Percentiles rank a stretch among this genome's conserved stretches.
phyloP scores from a whole-genome alignment of 2,329 filamentous ascomycete genomes.

The Aspergillus bombycis region DNA sequence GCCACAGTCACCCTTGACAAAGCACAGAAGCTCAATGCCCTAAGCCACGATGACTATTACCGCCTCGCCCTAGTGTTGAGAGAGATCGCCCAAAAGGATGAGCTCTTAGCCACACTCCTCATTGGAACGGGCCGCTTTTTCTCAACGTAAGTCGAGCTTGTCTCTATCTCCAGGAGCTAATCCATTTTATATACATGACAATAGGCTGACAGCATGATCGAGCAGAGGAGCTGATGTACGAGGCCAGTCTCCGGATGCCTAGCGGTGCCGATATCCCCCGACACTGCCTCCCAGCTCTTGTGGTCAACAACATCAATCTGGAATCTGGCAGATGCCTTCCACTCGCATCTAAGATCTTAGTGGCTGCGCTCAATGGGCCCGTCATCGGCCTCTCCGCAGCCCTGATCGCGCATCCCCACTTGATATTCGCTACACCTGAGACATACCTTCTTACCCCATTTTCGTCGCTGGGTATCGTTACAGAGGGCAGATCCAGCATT shows the following conservation, averaged over 20 bases:
- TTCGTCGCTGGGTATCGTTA: conserved; percentile 75
- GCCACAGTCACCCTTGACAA: neutral
- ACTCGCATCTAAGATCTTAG: conserved; percentile 81
- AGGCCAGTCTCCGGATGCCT: no score
- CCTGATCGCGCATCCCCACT: conserved; percentile 75
- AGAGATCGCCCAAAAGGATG: neutral
- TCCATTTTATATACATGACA: no score
- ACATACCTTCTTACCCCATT: conserved; percentile 81
- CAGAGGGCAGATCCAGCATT: conserved; percentile 73
- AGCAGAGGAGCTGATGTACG: no score
- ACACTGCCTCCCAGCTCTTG: neutral
- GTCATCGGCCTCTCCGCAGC: conserved; percentile 78
- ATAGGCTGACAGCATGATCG: no score
- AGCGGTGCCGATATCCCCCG: neutral
- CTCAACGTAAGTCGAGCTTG: neutral
- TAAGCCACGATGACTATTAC: neutral
- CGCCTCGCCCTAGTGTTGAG: neutral
- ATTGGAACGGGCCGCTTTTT: neutral
- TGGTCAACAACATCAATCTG: conserved; percentile 71
- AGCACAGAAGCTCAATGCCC: neutral
- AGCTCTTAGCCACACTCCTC: neutral
- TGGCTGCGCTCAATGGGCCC: conserved; percentile 81
- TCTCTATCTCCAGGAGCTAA: no score
- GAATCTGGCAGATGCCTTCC: conserved; percentile 80
- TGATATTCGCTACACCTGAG: conserved; percentile 74